phyloP scores from a whole-genome alignment of 2,329 filamentous ascomycete genomes.

The Gaeumannomyces tritici region DNA sequence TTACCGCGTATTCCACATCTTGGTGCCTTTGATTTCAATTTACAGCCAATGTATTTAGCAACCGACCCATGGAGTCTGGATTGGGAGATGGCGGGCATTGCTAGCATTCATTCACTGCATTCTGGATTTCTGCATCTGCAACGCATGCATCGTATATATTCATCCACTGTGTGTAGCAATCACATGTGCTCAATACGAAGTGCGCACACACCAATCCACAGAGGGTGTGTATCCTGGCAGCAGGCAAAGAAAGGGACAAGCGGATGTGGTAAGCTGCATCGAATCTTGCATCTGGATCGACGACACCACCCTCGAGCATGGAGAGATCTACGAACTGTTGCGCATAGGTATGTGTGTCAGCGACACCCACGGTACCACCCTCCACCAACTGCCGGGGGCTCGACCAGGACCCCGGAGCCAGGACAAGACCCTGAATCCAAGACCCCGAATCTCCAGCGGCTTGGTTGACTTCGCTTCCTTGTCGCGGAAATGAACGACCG shows the following conservation, averaged over 20 bases:
- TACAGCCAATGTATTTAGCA: neutral
- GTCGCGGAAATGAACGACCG: neutral
- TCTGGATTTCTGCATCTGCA: neutral
- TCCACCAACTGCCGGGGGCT: neutral
- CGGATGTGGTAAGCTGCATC: neutral
- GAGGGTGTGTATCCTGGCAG: neutral
- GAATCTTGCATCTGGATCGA: too few species aligned
- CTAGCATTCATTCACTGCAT: neutral
- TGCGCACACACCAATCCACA: neutral
- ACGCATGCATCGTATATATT: neutral
- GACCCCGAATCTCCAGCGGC: too few species aligned
- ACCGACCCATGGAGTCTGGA: neutral
- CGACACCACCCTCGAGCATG: too few species aligned
- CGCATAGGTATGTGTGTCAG: neutral
- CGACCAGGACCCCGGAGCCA: neutral
- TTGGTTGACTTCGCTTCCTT: neutral
- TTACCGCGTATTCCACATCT: neutral
- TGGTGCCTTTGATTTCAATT: neutral
- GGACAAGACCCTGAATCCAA: neutral
- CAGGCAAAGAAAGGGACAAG: neutral
- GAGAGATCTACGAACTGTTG: neutral
- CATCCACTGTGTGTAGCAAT: neutral
- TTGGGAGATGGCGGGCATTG: neutral
- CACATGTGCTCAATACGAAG: neutral
- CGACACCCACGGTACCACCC: neutral